Base-by-base conservation (phyloP, 2,329 filamentous ascomycete species). In the Fusarium coffeatum region DNA sequence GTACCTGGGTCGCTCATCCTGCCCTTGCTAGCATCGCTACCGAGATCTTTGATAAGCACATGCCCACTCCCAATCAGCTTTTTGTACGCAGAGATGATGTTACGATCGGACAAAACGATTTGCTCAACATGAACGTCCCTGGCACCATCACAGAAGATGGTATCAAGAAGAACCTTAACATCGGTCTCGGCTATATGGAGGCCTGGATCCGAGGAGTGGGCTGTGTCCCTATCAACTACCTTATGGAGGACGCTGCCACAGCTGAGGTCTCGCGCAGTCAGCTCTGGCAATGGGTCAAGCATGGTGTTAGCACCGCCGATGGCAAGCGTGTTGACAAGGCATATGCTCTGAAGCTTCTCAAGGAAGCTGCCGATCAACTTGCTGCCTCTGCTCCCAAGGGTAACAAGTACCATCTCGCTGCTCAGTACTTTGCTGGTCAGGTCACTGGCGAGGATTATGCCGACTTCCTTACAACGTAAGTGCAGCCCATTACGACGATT, bases 241-340 rank as follows among this genome's bases (percentile, higher is more conserved):
- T 98, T 59, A 98, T 98, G 95, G 96, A 99, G 84, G 96, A 98
- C 75, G 96, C 96, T 20, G 96, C 96, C 25, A 99, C 96, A 2
- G 96, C 96, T 51, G 96, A 99, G 81, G 96, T 99, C 8, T 97
- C 93, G 59, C 91, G 96, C 76, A 93, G 89, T 73, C 96, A 99
- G 85, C 87, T 99, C 47, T 97, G 95, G 95, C 96, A 99, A 81
- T 99, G 96, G 96, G 89, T 91, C 69, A 90, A 87, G 77, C 89
- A 91, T 79, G 87, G 87, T 69, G 77, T 95, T 64, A 87, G 87
- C 67, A 97, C 94, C 10, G 88, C 91, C 45, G 93, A 97, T 78
- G 95, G 95, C 82, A 94, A 95, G 87, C 92, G 89, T 77, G 90
- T 99, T 73, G 94, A 97, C 83, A 98, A 98, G 87, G 89, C 89